These are phyloP conservation scores for Paramecium primaurelia DNA, from an alignment of 73 alveolate genomes.

Conservation along the genomic window DNA sequence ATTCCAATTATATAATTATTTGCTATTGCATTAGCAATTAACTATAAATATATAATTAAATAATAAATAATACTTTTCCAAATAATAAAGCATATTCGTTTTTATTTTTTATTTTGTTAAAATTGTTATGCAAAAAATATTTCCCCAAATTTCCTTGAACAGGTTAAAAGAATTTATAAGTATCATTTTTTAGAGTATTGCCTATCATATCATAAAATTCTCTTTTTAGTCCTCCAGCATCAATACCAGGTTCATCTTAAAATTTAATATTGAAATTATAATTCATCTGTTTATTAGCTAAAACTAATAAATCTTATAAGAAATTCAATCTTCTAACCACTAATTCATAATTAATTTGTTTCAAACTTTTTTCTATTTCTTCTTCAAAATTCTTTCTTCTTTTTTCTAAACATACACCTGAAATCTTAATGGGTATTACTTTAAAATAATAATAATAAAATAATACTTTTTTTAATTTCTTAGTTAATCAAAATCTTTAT, in stretches of 20 bases:
- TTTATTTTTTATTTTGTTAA: background rate
- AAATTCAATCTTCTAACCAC: slow-evolving; percentile 33
- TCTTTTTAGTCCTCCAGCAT: slow-evolving; percentile 61
- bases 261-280: background rate
- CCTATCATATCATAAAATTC: slow-evolving; percentile 58
- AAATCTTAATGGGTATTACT: background rate
- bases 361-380: background rate
- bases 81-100: slow-evolving; percentile 19
- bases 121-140: slow-evolving; percentile 34
- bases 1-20: slow-evolving; percentile 1
- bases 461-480: background rate
- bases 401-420: slow-evolving; percentile 43
- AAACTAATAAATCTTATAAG: slow-evolving; percentile 35
- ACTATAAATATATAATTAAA: background rate
- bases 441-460: background rate
- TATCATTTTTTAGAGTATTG: slow-evolving; percentile 45
- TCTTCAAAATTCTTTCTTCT: slow-evolving; percentile 26
- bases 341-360: background rate
- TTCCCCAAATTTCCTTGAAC: background rate
- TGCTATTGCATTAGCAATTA: slow-evolving; percentile 49
- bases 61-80: background rate
- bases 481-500: background rate
- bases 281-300: background rate
- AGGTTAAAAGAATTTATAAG: slow-evolving; percentile 39
- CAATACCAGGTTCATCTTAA: slow-evolving; percentile 54